Conservation (phyloP, 179 eudicot genomes). For the Beta macrorhiza region DNA sequence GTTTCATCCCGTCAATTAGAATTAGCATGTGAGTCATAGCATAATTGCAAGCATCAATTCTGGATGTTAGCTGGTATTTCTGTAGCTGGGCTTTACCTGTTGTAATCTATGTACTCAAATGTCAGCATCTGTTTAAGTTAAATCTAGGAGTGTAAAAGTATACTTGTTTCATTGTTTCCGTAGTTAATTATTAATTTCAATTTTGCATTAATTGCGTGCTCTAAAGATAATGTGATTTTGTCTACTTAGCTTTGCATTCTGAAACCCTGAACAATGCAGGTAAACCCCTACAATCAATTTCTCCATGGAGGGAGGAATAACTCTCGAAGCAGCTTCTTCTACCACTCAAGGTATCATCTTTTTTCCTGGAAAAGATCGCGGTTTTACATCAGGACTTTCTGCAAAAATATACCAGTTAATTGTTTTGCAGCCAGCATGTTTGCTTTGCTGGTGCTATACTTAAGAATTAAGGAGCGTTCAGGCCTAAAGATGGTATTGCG, state of each 20-base stretch:
- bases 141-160: background rate
- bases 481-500: no score
- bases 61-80: background rate
- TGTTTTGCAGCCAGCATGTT: background rate
- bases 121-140: background rate
- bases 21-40: background rate
- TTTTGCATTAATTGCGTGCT: slow-evolving; percentile 3
- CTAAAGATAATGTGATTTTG: background rate
- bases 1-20: background rate
- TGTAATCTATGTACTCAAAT: slow-evolving; percentile 15
- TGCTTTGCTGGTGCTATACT: background rate
- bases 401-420: background rate
- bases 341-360: background rate
- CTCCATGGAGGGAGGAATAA: background rate
- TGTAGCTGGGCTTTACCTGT: slow-evolving; percentile 1
- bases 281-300: background rate
- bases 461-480: background rate
- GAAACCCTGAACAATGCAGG: background rate
- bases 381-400: background rate
- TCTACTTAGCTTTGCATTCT: background rate
- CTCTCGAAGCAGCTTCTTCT: background rate
- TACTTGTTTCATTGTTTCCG: background rate
- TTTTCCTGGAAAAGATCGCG: background rate
- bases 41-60: background rate
- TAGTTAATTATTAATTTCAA: background rate